Evolutionary conservation across 805 yeast genomes (phyloP).

Genomic region (Kuraishia molischiana): DNA sequence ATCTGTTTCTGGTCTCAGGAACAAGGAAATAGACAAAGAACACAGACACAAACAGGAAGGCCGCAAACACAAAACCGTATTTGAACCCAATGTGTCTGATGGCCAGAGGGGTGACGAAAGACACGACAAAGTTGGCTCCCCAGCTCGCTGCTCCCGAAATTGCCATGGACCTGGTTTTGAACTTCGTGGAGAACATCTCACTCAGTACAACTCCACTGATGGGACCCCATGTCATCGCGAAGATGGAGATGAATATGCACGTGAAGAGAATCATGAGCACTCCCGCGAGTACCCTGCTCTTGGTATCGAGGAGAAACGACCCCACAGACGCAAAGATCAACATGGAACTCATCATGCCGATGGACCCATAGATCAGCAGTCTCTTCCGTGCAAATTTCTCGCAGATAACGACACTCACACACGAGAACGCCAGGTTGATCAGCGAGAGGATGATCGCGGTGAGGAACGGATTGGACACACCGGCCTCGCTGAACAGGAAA

Average conservation of each 20-base stretch:
- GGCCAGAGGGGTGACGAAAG: conserved; percentile 63
- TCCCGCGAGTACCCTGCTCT: conserved; percentile 28
- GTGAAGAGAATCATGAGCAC: conserved; percentile 45
- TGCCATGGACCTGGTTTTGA: conserved; percentile 41
- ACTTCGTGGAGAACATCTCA: conserved; percentile 55
- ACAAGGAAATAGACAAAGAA: conserved; percentile 16
- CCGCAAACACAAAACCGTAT: conserved; percentile 50
- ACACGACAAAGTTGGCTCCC: conserved; percentile 52
- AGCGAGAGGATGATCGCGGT: conserved; percentile 46
- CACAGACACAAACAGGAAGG: conserved; percentile 10
- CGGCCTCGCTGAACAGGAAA: conserved; percentile 41
- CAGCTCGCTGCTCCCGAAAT: conserved; percentile 57
- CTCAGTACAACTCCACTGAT: conserved; percentile 55
- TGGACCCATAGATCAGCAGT: conserved; percentile 38
- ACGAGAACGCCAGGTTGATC: conserved; percentile 45
- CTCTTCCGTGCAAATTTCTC: conserved; percentile 37
- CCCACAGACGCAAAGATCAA: conserved; percentile 49
- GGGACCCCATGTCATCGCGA: conserved; percentile 72
- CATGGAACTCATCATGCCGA: conserved; percentile 42
- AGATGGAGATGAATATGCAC: conserved; percentile 50
- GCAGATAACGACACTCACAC: conserved; percentile 35
- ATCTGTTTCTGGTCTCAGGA: conserved; percentile 21
- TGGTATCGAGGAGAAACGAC: conserved; percentile 25
- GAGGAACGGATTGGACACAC: conserved; percentile 41
- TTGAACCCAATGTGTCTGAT: conserved; percentile 51